A percentile compares a stretch with the other conserved stretches of the same genome.
phyloP scores from a whole-genome alignment of 495 filamentous ascomycete species.

The Monascus purpureus region DNA sequence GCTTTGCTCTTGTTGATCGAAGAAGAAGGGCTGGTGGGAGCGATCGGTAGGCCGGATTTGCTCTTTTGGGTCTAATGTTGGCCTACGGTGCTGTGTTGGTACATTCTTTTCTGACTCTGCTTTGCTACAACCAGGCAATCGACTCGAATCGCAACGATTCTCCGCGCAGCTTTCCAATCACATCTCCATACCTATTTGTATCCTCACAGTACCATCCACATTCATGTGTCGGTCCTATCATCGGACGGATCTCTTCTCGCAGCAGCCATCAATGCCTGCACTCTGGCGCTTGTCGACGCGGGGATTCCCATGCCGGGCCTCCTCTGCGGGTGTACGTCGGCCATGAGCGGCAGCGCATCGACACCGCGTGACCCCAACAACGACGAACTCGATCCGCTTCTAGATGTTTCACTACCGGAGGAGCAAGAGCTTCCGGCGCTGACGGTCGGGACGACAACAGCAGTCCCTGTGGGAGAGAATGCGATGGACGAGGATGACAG shows the following conservation, averaged over 20 bases:
- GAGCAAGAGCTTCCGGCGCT: conserved; percentile 83
- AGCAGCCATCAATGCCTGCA: conserved; percentile 79
- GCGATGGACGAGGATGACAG: conserved; percentile 20
- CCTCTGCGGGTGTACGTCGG: conserved; percentile 74
- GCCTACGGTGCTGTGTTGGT: too few species aligned
- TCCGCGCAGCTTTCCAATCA: conserved; percentile 57
- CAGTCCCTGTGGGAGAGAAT: conserved; percentile 23
- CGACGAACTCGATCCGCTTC: conserved; percentile 68
- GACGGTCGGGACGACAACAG: conserved; percentile 68
- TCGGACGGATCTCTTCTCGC: conserved; percentile 87
- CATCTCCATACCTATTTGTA: conserved; percentile 75
- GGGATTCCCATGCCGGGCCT: conserved; percentile 91
- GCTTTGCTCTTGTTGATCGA: conserved; percentile 77
- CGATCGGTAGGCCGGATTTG: conserved; percentile 60
- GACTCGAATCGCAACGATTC: conserved; percentile 62
- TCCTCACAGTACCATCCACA: conserved; percentile 70
- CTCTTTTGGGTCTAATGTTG: too few species aligned
- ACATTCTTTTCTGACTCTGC: too few species aligned
- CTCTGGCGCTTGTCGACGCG: conserved; percentile 84
- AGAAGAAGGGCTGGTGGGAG: conserved; percentile 50
- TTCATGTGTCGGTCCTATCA: conserved; percentile 76
- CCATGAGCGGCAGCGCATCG: conserved; percentile 52
- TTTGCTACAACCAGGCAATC: conserved; percentile 48
- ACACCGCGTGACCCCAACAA: conserved; percentile 36
- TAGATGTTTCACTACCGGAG: conserved; percentile 77